Percentiles rank a stretch among this genome's conserved stretches.
phyloP scores from a whole-genome alignment of 2,329 filamentous ascomycete species.

The Periglandula ipomoeae region DNA sequence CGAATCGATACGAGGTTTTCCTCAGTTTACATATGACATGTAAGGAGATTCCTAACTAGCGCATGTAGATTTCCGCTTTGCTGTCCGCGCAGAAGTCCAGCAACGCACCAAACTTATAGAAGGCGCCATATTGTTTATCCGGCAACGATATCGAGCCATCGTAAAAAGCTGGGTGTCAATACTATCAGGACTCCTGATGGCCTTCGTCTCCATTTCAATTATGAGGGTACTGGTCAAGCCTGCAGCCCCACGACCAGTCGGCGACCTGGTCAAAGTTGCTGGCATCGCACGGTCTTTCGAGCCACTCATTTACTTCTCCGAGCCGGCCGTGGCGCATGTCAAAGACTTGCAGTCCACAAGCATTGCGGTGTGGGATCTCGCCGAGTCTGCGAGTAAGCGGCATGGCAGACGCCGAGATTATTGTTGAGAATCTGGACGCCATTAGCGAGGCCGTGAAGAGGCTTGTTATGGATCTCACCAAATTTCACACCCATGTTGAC shows the following conservation, averaged over 20 bases:
- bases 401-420: constrained; percentile 80
- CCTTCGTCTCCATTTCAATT: constrained; percentile 55
- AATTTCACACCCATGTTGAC: constrained; percentile 89
- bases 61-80: constrained; percentile 71
- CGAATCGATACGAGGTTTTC: background rate
- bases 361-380: constrained; percentile 88
- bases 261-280: constrained; percentile 81
- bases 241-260: constrained; percentile 35
- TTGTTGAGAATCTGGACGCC: constrained; percentile 76
- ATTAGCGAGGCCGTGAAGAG: constrained; percentile 79
- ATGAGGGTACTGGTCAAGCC: constrained; percentile 62
- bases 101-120: constrained; percentile 81
- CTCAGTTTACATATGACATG: no score
- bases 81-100: constrained; percentile 77
- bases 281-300: constrained; percentile 86
- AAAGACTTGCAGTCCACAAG: constrained; percentile 84
- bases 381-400: constrained; percentile 85
- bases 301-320: constrained; percentile 88
- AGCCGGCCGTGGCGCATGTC: constrained; percentile 79
- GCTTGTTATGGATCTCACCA: constrained; percentile 75
- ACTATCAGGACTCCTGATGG: constrained; percentile 50
- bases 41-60: background rate
- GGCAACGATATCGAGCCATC: constrained; percentile 47
- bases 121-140: constrained; percentile 55
- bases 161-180: constrained; percentile 64